Evolutionary conservation across 2,329 filamentous ascomycete genomes (phyloP), one percentile per base, ranked within the genome.

Genomic region (Claviceps fusiformis): DNA sequence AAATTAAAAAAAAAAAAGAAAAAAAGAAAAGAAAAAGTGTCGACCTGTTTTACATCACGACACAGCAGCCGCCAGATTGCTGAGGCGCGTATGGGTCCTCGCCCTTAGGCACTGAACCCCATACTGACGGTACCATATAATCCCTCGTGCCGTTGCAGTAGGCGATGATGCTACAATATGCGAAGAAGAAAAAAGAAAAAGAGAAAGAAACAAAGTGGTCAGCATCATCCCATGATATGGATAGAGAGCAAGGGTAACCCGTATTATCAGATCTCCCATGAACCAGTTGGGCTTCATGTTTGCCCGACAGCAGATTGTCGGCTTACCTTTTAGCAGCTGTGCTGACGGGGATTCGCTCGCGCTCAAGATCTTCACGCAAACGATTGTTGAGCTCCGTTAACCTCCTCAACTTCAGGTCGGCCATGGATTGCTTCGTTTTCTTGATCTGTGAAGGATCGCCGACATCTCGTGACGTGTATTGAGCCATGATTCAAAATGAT

Each of bases 401-500:
- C 61, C 93, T 87, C 67, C 93, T 86, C 66, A 97, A 83, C 80
- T 98, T 98, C 61, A 98, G 82, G 71, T 98, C 93, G 64, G 92
- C 92, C 89, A 98, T 97, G 70, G 89, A 95, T 76, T 97, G 93
- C 79, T 96, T 96, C 78, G 95, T 97, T 77, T 91, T 95, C 80
- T 81, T 83, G 64, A 83, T 81, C 70, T 85, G 81, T 65, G 79
- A 80, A 69, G 81, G 80, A 68, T 85, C 82, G 71, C 80, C 80
- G 59, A 81, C 79, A 67, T 85, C 82, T 64, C 82, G 79, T 51
- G 81, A 83, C 56, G 81, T 83, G 73, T 84, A 85, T 62, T 80
- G 76, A 71, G 82, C 79, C 80, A 84, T 83, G 60, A 69, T 78
- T 69, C 59, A 57, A 57, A 63, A 17, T 58, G 63, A 9, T 37